Base-by-base conservation (phyloP, 2,329 filamentous ascomycete species). In the Microcyclospora pomicola region DNA sequence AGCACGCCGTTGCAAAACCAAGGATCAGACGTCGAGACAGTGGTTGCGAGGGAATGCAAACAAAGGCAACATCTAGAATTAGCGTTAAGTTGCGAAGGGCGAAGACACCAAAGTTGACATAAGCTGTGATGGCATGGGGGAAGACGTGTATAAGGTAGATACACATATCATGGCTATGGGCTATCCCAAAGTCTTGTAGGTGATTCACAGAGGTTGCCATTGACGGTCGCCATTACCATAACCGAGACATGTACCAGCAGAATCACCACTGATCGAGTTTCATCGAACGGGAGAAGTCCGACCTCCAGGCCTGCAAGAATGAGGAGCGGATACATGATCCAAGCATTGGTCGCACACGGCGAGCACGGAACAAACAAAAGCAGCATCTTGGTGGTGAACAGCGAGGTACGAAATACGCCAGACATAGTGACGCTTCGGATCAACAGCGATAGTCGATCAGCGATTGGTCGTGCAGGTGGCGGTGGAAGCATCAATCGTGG, bases 311-410 rank as follows among this genome's bases (percentile, higher is more conserved):
- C 74, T 7, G 83, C 84, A 6, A 88, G 57, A 3, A 71, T 59
- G 4, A 92, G 61, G 2, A 93, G 63, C 2, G 80, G 75, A 47
- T 80, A 77, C 4, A 75, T 67, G 4, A 86, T 60, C 56, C 72
- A 72, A 6, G 74, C 64, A 33, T 71, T 77, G n/a, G 74, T 68
- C 32, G 76, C 75, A 40, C 77, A 77, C 0, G 85, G 85, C 55
- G 75, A 75, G 56, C 86, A 94, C 1, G 79, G 72, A 34, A 71
- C 67, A 2, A 72, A 68, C 9, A 91, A 60, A 0, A 75, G 74
- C 10, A 70, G 61, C 7, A 86, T 61, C 58, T 93, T 94, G 35
- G 71, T 47, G 5, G 80, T 55, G 49, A 93, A 87, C 1, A 87
- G 49, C 1, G 59, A 49, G 2, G 83, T 59, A 34, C 78, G 77